Base-by-base conservation (phyloP, 2,329 filamentous ascomycete species). In the Fusarium sp. region DNA sequence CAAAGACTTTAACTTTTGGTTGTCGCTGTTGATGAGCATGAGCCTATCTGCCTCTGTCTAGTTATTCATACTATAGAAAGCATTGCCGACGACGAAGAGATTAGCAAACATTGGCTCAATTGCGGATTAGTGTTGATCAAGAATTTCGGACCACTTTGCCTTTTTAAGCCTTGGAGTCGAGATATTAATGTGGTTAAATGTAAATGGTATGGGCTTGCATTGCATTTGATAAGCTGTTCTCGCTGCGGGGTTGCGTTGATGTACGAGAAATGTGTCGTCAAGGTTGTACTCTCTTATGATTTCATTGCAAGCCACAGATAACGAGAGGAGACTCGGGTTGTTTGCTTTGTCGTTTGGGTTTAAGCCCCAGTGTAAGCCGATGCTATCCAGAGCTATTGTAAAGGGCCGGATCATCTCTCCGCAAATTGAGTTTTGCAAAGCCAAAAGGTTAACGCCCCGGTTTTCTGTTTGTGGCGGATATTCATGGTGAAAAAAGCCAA, bases 91-190 rank as follows among this genome's bases (percentile, higher is more conserved):
- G 7, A 54, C 6, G 3, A 22, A 29, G 6, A 60, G n/a, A 5
- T 29, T 55, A 1, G 22, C 47, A 42, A 20, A 22, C 14, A 36
- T 36, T 0, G 29, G 6, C 1, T 55, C 22, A 3, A 3, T 12
- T 4, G 14, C 13, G 8, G 11, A 35, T 4, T 18, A 11, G 13
- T 12, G 3, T 8, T 18, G 33, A 3, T 11, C 11, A 12, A 35
- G 17, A 12, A 7, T 41, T 9, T 4, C 14, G 8, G 8, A 9
- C 11, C 18, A 55, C 6, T 42, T 22, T 1, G 0, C 0, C 8
- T n/a, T 1, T 4, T 36, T 10, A 1, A 17, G 7, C 0, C 5
- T 15, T 1, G 22, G 18, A 2, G 47, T 42, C 8, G 57, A 55
- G n/a, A 22, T 12, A 1, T 29, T 8, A 7, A 20, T 44, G 15